Base-by-base conservation (phyloP, 768 basidiomycete genomes). In the Xerocomus spinulosus region DNA sequence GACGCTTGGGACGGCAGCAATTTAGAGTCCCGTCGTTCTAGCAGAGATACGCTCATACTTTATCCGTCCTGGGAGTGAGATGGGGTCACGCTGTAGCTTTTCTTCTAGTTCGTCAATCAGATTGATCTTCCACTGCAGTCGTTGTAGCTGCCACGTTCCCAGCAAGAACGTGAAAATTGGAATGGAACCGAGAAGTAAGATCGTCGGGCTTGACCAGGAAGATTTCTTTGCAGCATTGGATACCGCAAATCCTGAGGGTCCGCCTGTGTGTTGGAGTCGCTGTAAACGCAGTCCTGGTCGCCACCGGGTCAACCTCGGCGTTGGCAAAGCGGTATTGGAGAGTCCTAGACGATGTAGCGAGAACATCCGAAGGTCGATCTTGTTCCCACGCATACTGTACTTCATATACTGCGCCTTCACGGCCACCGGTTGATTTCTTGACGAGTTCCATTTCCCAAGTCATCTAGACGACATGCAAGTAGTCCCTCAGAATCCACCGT, bases 61-160 rank as follows among this genome's bases (percentile, higher is more conserved):
- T 70, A 99, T 83, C 68, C 80, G 80, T 38, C 75, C 77, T 2
- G 96, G 96, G 24, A 99, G 71, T 21, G 73, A 60, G 47, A 99
- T 78, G 1, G 95, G 86, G 26, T 79, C 81, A 14, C 86, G 74
- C 52, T 85, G 77, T 29, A 98, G 70, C 68, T 96, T 95, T 67
- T 89, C 83, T 63, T 96, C 87, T 29, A 98, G 75, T 59, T 97
- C 90, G 55, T 96, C 90, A 52, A 98, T 97, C 42, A 99, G 75
- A 44, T 81, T 80, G 37, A 95, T 73, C 69, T 99, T 99, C 96
- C 96, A 99, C 64, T 89, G 80, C 25, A 98, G 77, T 40, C 96
- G 81, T 57, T 90, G 80, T 26, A 99, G 72, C 69, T 99, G 96
- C 95, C 95, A 98, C 17, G 82, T 80, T 15, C 96, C 95, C 51